These are phyloP conservation scores for Dendrobium nobile DNA, from an alignment of 106 monocot genomes.

Conservation along the genomic window DNA sequence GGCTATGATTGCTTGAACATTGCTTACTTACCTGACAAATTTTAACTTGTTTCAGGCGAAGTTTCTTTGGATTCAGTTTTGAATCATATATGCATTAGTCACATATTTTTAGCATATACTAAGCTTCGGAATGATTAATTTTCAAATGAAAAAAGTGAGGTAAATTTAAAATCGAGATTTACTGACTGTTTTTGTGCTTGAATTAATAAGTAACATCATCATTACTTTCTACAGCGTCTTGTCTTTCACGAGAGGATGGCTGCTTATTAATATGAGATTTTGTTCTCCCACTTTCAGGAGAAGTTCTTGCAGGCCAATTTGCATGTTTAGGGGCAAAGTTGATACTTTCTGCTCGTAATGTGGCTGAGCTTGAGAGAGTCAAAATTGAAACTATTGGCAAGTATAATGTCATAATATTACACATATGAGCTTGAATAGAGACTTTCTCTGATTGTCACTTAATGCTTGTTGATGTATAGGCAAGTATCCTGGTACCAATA, in stretches of 20 bases:
- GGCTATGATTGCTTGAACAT: not conserved
- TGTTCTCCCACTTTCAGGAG: constrained; percentile 34
- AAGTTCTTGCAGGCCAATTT: constrained; percentile 72
- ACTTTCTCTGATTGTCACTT: not conserved
- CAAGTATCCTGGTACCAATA: constrained; percentile 36
- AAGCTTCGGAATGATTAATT: not conserved
- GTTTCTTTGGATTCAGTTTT: not conserved
- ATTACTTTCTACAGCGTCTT: not conserved
- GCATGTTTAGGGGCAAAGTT: constrained; percentile 72
- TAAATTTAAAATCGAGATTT: not conserved
- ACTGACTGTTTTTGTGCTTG: not conserved
- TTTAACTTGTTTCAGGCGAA: not conserved
- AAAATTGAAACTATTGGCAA: constrained; percentile 65
- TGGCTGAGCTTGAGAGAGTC: constrained; percentile 69
- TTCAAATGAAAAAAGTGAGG: not conserved
- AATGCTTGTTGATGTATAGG: constrained; percentile 23
- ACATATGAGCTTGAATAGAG: not conserved
- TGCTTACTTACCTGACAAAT: not conserved
- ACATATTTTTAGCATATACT: not conserved
- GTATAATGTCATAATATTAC: not conserved
- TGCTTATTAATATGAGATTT: not conserved
- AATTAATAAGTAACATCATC: not conserved
- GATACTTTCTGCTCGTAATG: constrained; percentile 84
- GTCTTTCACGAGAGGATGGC: not conserved
- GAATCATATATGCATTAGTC: not conserved